Evolutionary conservation across 2,329 filamentous ascomycete genomes (phyloP).

Genomic region (Aspergillus vadensis): DNA sequence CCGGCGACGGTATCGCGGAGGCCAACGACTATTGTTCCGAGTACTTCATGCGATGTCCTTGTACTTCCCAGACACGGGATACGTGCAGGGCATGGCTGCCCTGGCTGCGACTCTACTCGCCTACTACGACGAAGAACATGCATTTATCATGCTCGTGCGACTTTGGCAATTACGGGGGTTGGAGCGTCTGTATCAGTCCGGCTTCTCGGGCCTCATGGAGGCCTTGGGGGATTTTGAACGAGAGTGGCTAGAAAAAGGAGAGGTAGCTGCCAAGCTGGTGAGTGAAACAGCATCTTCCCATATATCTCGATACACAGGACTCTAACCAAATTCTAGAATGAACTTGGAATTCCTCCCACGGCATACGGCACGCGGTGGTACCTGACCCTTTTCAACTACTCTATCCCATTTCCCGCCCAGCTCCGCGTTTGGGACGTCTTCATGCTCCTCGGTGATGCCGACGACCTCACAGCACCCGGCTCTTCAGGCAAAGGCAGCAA

Average conservation of each 20-base stretch:
- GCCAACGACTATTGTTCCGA: constrained; percentile 86
- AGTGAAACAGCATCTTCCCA: neutral
- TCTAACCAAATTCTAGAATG: constrained; percentile 42
- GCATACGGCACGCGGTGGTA: constrained; percentile 98
- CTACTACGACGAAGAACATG: constrained; percentile 93
- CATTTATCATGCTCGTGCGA: constrained; percentile 95
- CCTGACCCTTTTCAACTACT: constrained; percentile 94
- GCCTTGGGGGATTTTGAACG: constrained; percentile 82
- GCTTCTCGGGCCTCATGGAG: constrained; percentile 83
- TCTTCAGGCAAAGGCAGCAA: constrained; percentile 23
- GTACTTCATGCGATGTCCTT: constrained; percentile 89
- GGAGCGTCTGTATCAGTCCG: constrained; percentile 77
- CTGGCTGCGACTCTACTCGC: constrained; percentile 89
- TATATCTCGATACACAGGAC: neutral
- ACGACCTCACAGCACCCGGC: constrained; percentile 42
- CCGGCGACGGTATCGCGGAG: constrained; percentile 83
- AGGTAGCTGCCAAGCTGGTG: constrained; percentile 79
- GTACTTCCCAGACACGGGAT: constrained; percentile 87
- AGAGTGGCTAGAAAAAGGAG: constrained; percentile 75
- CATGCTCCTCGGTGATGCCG: constrained; percentile 81
- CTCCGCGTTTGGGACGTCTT: constrained; percentile 98
- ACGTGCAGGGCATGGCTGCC: constrained; percentile 97
- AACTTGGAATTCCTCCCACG: constrained; percentile 79
- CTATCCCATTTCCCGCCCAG: constrained; percentile 90
- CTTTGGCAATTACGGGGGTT: constrained; percentile 89